A percentile compares a stretch with the other conserved stretches of the same genome.
Conservation (phyloP, 345 rosid species). For the Pugionium dolabratum region DNA sequence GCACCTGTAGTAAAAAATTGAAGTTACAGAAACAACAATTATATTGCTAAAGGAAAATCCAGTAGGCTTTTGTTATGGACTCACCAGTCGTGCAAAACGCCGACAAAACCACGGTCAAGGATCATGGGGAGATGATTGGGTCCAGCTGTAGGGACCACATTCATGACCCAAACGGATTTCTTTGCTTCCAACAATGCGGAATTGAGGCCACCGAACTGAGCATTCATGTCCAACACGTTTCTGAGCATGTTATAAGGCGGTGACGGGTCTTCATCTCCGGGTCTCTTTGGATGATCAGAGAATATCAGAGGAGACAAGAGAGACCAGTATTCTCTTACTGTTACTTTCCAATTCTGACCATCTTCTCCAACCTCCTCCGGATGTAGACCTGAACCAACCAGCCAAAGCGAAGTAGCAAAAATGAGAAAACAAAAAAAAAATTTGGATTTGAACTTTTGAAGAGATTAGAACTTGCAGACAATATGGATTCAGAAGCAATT, state of each 20-base stretch:
- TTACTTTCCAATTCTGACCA: constrained; percentile 55
- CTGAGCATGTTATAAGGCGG: constrained; percentile 98
- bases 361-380: constrained; percentile 70
- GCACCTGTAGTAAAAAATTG: constrained; percentile 60
- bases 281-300: constrained; percentile 99
- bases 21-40: not conserved
- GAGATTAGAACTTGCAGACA: not conserved
- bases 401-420: not conserved
- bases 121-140: constrained; percentile 83
- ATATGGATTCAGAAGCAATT: constrained; percentile 17
- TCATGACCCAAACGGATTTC: constrained; percentile 98
- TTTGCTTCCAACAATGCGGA: constrained; percentile 78
- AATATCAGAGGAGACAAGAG: constrained; percentile 93
- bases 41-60: not conserved
- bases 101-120: constrained; percentile 90
- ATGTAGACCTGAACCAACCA: constrained; percentile 60
- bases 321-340: constrained; percentile 84
- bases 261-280: constrained; percentile 97
- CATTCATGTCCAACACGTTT: constrained; percentile 96
- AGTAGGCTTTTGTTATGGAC: constrained; percentile 13
- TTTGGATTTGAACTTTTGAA: too few relatives aligned
- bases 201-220: constrained; percentile 87
- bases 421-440: not conserved
- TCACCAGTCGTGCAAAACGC: constrained; percentile 93
- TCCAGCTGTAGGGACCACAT: constrained; percentile 85